Percentiles rank a stretch among this genome's conserved stretches.
Conservation (phyloP, 139 green algal genomes). For the Tetratostichococcus sp. region DNA sequence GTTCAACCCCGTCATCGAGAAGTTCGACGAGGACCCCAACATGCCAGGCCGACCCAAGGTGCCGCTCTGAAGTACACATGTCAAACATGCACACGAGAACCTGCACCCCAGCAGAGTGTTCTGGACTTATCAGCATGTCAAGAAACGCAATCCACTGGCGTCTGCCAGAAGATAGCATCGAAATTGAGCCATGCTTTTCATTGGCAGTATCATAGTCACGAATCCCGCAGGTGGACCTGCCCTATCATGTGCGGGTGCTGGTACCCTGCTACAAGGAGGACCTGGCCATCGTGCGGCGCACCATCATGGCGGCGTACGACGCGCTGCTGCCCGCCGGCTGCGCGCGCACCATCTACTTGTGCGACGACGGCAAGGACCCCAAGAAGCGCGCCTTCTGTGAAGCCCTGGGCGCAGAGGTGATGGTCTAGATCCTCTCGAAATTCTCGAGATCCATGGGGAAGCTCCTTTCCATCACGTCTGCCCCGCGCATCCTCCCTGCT, state of each 20-base stretch:
- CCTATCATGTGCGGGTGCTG: slow-evolving; percentile 52
- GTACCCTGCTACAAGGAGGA: slow-evolving; percentile 63
- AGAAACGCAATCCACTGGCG: too few relatives aligned
- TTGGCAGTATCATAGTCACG: too few relatives aligned
- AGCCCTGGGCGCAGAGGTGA: not conserved
- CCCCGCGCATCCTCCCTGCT: too few relatives aligned
- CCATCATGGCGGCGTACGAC: slow-evolving; percentile 40
- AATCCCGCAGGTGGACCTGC: slow-evolving; percentile 21
- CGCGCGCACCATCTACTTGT: slow-evolving; percentile 50
- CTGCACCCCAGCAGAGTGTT: too few relatives aligned
- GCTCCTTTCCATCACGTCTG: too few relatives aligned
- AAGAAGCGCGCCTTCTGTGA: slow-evolving; percentile 20
- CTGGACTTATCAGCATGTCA: too few relatives aligned
- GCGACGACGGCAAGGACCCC: slow-evolving; percentile 27
- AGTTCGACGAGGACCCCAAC: slow-evolving; percentile 17
- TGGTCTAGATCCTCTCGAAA: too few relatives aligned
- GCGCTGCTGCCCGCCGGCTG: slow-evolving; percentile 39
- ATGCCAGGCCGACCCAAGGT: slow-evolving; percentile 12
- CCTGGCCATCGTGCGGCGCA: slow-evolving; percentile 49
- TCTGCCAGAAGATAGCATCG: too few relatives aligned
- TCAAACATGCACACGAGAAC: too few relatives aligned
- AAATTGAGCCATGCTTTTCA: too few relatives aligned
- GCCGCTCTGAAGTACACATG: too few relatives aligned
- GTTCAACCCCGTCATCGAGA: slow-evolving; percentile 17
- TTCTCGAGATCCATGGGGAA: too few relatives aligned